These are phyloP conservation scores for Lentinula guzmanii DNA, from an alignment of 768 basidiomycete species.

Conservation along the genomic window DNA sequence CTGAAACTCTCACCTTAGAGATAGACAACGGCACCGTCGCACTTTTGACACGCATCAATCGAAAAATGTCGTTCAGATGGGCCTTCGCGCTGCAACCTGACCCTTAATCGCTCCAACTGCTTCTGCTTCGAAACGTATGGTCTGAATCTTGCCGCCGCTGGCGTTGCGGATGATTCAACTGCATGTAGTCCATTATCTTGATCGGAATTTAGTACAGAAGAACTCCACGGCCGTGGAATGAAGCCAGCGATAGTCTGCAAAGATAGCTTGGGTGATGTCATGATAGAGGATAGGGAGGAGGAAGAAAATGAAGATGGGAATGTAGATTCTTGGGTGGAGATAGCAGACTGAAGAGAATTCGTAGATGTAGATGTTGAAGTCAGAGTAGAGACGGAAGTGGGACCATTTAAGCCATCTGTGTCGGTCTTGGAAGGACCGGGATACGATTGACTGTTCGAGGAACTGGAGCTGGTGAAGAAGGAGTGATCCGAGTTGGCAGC, in stretches of 20 bases:
- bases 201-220: constrained; percentile 16
- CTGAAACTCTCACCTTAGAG: constrained; percentile 30
- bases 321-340: not conserved
- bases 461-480: not conserved
- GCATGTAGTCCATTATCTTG: not conserved
- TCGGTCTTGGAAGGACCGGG: not conserved
- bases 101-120: constrained; percentile 60
- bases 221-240: constrained; percentile 48
- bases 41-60: constrained; percentile 30
- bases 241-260: constrained; percentile 57
- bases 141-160: constrained; percentile 15
- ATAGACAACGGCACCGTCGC: constrained; percentile 28
- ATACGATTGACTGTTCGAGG: not conserved
- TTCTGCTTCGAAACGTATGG: constrained; percentile 56
- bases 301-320: constrained; percentile 20
- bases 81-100: constrained; percentile 41
- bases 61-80: constrained; percentile 18
- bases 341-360: not conserved
- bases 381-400: not conserved
- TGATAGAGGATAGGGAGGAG: constrained; percentile 40
- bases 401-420: not conserved
- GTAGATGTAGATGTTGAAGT: not conserved
- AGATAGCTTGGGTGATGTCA: constrained; percentile 45
- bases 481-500: not conserved
- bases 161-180: not conserved